Evolutionary conservation across 257 asterid species (phyloP).

Genomic region (Ocimum tenuiflorum): DNA sequence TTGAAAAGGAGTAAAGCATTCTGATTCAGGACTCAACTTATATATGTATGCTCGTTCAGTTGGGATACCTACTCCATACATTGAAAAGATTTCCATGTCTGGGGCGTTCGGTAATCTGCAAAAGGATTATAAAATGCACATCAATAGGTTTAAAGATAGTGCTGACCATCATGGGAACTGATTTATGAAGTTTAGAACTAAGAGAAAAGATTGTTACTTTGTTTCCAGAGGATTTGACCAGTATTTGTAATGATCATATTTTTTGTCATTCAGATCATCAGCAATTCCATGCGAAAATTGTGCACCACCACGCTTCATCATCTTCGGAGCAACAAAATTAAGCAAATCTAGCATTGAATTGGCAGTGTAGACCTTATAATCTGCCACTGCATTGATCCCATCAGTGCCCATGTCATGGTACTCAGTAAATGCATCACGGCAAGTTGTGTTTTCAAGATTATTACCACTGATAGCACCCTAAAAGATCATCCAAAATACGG

Average conservation of each 20-base stretch:
- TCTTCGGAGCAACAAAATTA: slow-evolving; percentile 73
- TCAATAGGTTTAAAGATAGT: neutral
- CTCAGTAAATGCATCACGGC: slow-evolving; percentile 71
- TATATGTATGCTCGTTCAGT: slow-evolving; percentile 84
- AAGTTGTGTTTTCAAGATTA: slow-evolving; percentile 47
- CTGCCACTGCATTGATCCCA: slow-evolving; percentile 61
- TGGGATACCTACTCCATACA: slow-evolving; percentile 90
- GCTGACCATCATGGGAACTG: neutral
- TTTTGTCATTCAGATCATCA: slow-evolving; percentile 65
- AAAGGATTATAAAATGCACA: neutral
- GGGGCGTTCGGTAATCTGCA: slow-evolving; percentile 79
- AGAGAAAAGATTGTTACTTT: slow-evolving; percentile 65
- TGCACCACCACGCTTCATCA: slow-evolving; percentile 80
- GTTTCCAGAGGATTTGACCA: slow-evolving; percentile 96
- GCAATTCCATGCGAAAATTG: slow-evolving; percentile 83
- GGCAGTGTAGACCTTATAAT: slow-evolving; percentile 56
- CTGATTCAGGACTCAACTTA: slow-evolving; percentile 50
- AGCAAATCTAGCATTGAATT: slow-evolving; percentile 53
- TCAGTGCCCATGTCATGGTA: slow-evolving; percentile 71
- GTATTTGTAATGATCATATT: slow-evolving; percentile 62
- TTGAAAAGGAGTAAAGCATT: slow-evolving; percentile 69
- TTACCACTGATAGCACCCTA: slow-evolving; percentile 64
- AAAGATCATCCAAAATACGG: slow-evolving; percentile 5
- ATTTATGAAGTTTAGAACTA: slow-evolving; percentile 8
- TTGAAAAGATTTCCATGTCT: slow-evolving; percentile 72